Evolutionary conservation across 805 yeast species (phyloP).

Genomic region (Candida parachauliodes): DNA sequence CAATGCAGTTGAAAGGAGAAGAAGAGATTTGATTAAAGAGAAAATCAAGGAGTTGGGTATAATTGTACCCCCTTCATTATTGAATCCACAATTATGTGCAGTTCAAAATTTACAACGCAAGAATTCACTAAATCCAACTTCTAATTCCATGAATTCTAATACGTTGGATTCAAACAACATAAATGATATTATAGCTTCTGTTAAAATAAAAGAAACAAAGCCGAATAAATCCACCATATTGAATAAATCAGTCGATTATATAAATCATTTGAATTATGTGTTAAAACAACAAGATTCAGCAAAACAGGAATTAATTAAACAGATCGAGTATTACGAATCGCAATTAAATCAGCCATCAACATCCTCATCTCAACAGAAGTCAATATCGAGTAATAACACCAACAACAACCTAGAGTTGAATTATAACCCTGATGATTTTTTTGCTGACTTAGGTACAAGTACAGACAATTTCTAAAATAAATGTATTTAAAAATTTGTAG

Average conservation of each 20-base stretch:
- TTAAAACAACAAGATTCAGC: slow-evolving; percentile 52
- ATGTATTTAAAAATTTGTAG: no score
- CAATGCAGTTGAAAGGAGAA: slow-evolving; percentile 88
- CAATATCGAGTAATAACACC: background rate
- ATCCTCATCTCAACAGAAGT: background rate
- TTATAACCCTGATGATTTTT: slow-evolving; percentile 11
- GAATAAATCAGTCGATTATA: slow-evolving; percentile 76
- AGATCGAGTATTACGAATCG: slow-evolving; percentile 5
- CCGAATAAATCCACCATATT: slow-evolving; percentile 82
- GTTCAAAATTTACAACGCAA: slow-evolving; percentile 39
- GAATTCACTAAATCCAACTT: slow-evolving; percentile 13
- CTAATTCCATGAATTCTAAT: no score
- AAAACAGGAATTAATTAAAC: slow-evolving; percentile 16
- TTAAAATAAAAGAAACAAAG: slow-evolving; percentile 58
- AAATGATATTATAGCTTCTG: slow-evolving; percentile 33
- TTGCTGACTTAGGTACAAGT: slow-evolving; percentile 7
- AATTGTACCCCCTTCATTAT: slow-evolving; percentile 73
- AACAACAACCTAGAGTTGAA: background rate
- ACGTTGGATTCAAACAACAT: slow-evolving; percentile 28
- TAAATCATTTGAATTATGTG: slow-evolving; percentile 60
- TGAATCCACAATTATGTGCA: slow-evolving; percentile 45
- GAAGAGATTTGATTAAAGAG: slow-evolving; percentile 88
- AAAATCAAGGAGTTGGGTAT: slow-evolving; percentile 79
- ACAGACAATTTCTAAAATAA: slow-evolving; percentile 6
- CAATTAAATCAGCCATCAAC: slow-evolving; percentile 1